These are phyloP conservation scores for Penicillium hesseltinei DNA, from an alignment of 2,329 filamentous ascomycete genomes.

Conservation along the genomic window DNA sequence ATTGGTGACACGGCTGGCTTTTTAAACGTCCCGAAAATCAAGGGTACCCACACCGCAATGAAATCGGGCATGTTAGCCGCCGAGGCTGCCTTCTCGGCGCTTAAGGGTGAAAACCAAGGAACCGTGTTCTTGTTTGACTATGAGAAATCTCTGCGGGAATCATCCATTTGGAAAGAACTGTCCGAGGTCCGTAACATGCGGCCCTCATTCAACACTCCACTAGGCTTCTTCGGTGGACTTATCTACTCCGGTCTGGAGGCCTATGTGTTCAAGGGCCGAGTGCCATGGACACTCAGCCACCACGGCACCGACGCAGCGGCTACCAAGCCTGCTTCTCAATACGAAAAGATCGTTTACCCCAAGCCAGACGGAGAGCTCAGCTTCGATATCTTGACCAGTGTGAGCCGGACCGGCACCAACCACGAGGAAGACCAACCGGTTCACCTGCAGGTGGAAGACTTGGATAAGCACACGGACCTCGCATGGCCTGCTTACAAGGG, in stretches of 20 bases:
- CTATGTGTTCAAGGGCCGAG: constrained; percentile 77
- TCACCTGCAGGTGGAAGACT: constrained; percentile 91
- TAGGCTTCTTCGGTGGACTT: constrained; percentile 86
- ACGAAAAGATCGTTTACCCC: constrained; percentile 87
- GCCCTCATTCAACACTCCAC: constrained; percentile 83
- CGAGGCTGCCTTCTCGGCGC: constrained; percentile 79
- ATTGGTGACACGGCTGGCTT: constrained; percentile 97
- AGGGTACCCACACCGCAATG: constrained; percentile 98
- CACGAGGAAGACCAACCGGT: constrained; percentile 98
- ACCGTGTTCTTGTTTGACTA: constrained; percentile 93
- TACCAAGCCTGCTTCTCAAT: constrained; percentile 77
- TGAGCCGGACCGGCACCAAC: constrained; percentile 93
- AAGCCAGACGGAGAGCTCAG: constrained; percentile 94
- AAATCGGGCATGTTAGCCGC: constrained; percentile 95
- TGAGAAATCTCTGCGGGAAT: constrained; percentile 81
- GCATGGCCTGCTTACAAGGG: constrained; percentile 88
- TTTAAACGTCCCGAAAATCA: constrained; percentile 96
- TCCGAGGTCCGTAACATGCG: constrained; percentile 97
- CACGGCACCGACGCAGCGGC: constrained; percentile 71
- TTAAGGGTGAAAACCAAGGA: constrained; percentile 58
- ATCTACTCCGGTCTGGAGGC: constrained; percentile 92
- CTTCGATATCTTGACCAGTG: constrained; percentile 94
- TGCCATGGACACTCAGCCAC: constrained; percentile 91
- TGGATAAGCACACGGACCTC: constrained; percentile 81
- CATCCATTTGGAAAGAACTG: constrained; percentile 89